Evolutionary conservation across 345 rosid genomes (phyloP).

Genomic region (Citrus australasica): DNA sequence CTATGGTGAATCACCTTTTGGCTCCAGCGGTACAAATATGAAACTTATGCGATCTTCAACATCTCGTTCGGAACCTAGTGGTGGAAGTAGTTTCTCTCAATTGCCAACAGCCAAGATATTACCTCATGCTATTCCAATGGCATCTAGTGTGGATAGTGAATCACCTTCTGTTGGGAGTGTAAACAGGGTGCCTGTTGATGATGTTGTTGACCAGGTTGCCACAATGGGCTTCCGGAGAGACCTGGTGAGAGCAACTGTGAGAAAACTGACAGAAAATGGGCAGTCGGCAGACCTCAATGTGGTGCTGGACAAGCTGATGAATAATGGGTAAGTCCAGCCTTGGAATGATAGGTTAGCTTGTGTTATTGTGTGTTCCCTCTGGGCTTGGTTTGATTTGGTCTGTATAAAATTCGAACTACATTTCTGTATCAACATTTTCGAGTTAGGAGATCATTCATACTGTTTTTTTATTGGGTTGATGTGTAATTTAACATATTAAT

Average conservation of each 20-base stretch:
- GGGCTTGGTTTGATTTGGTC: not conserved
- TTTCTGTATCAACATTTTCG: not conserved
- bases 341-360: not conserved
- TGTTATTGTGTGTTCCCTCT: not conserved
- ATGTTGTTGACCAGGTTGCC: slow-evolving; percentile 49
- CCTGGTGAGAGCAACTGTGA: slow-evolving; percentile 48
- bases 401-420: not conserved
- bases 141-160: slow-evolving; percentile 31
- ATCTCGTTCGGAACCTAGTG: slow-evolving; percentile 9
- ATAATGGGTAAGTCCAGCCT: slow-evolving; percentile 14
- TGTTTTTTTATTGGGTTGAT: not conserved
- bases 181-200: slow-evolving; percentile 31
- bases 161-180: slow-evolving; percentile 21
- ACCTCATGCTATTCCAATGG: slow-evolving; percentile 52
- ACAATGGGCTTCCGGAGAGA: slow-evolving; percentile 68
- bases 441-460: not conserved
- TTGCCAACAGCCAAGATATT: slow-evolving; percentile 40
- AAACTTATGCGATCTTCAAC: not conserved
- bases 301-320: slow-evolving; percentile 53
- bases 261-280: slow-evolving; percentile 40
- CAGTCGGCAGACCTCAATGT: slow-evolving; percentile 47
- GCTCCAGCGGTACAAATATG: slow-evolving; percentile 13
- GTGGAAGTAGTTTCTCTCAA: slow-evolving; percentile 19
- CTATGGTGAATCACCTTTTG: slow-evolving; percentile 14
- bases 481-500: not conserved